Evolutionary conservation across 306 rosid species (phyloP).

Genomic region (Crotalaria pallida): DNA sequence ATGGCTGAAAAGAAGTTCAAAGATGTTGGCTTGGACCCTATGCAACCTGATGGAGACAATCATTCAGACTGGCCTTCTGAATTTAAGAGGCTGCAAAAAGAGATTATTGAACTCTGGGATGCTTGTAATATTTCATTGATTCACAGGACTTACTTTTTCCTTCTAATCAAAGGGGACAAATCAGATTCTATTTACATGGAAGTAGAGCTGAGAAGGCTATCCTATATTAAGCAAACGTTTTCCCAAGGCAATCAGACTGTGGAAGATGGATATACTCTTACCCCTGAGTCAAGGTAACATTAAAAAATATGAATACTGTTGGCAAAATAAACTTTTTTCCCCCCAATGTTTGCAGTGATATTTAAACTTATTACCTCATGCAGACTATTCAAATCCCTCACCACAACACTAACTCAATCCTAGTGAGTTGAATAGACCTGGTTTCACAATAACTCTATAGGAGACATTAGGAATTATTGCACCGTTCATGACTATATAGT

Average conservation of each 20-base stretch:
- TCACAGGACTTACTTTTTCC: slow-evolving; percentile 93
- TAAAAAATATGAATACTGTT: background rate
- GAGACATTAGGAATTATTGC: no score
- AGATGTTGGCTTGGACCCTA: slow-evolving; percentile 73
- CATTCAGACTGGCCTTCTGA: slow-evolving; percentile 72
- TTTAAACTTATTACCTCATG: no score
- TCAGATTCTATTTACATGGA: slow-evolving; percentile 82
- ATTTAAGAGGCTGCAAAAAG: slow-evolving; percentile 69
- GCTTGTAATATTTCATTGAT: slow-evolving; percentile 81
- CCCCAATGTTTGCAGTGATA: no score
- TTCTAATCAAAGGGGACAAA: slow-evolving; percentile 73
- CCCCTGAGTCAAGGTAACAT: slow-evolving; percentile 60
- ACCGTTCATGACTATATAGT: no score
- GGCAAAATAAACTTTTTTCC: no score
- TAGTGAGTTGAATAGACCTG: no score
- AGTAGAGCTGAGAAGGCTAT: slow-evolving; percentile 78
- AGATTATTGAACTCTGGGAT: slow-evolving; percentile 78
- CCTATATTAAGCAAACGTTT: slow-evolving; percentile 64
- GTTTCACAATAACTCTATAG: no score
- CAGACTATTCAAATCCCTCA: no score
- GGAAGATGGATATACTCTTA: slow-evolving; percentile 53
- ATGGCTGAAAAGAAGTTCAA: slow-evolving; percentile 40
- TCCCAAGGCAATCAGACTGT: slow-evolving; percentile 42
- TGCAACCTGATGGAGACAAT: slow-evolving; percentile 44
- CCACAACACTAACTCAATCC: no score